Base-by-base conservation (phyloP, 495 filamentous ascomycete species). In the Endocarpon pusillum region DNA sequence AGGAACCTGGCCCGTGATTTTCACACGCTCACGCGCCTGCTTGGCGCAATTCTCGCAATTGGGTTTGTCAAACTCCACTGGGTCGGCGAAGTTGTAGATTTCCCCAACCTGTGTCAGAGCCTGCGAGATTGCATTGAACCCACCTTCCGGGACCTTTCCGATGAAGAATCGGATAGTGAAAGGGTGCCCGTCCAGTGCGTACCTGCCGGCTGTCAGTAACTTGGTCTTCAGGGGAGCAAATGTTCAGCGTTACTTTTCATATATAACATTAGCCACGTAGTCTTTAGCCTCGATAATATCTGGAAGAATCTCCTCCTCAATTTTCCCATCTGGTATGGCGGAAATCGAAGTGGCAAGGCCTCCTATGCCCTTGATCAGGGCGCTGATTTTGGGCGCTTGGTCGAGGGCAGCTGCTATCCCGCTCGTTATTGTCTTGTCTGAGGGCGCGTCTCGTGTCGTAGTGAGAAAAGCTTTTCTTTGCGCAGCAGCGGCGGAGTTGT, bases 61-160 rank as follows among this genome's bases (percentile, higher is more conserved):
- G 8, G 8, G 8, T 25, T 25, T 12, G 12, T 25, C 12, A 8
- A 25, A 8, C 23, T 35, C 32, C 11, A 28, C 32, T 19, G 38
- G 32, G 4, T 32, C 4, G 33, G 21, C 30, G 38, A 40, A 40
- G 23, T 40, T 40, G 34, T 40, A 40, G 6, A 40, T 26, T 9
- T 26, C 15, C 16, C 38, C 32, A 27, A 40, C 32, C 22, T 33
- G 29, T 11, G 20, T 36, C 5, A 27, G 38, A 7, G 19, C 27
- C 18, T 36, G 17, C 12, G 21, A 4, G 23, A 36, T 28, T 8
- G 14, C 10, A 19, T 28, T 26, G 7, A 23, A 19, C 5, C 10
- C 10, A 4, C 18, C 8, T 6, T 17, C 12, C 19, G 38, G 32
- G 23, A 35, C 32, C 6, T 40, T 33, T 12, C 38, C 38, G 10